Evolutionary conservation across 768 basidiomycete genomes (phyloP).

Genomic region (Pulveroboletus ravenelii): DNA sequence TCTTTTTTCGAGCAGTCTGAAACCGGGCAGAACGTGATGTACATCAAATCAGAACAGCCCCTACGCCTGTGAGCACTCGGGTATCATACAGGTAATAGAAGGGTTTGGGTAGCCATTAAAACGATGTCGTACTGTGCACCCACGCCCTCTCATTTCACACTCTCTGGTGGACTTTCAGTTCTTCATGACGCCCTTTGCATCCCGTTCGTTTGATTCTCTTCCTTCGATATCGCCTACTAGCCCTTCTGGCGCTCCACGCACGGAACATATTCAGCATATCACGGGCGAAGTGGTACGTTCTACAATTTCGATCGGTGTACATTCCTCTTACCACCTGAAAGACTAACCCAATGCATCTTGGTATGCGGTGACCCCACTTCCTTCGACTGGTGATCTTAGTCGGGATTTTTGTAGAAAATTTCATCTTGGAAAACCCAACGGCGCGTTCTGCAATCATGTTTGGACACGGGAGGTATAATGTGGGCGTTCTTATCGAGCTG

Average conservation of each 20-base stretch:
- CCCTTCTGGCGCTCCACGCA: not conserved
- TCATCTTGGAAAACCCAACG: constrained; percentile 13
- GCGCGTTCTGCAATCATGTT: constrained; percentile 18
- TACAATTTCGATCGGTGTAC: not conserved
- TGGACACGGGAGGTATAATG: constrained; percentile 18
- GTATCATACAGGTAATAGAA: not conserved
- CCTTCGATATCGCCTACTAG: not conserved
- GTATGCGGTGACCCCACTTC: constrained; percentile 2
- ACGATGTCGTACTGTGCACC: not conserved
- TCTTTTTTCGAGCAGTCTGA: not conserved
- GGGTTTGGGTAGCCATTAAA: not conserved
- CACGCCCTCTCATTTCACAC: not conserved
- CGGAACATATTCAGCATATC: constrained; percentile 9
- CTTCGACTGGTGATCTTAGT: not conserved
- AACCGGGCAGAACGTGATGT: not conserved
- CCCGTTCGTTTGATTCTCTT: not conserved
- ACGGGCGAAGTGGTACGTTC: constrained; percentile 17
- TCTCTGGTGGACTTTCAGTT: constrained; percentile 8
- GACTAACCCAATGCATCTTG: constrained; percentile 16
- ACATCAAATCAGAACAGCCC: not conserved
- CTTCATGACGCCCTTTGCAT: not conserved
- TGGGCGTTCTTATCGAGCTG: constrained; percentile 16
- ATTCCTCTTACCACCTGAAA: constrained; percentile 3
- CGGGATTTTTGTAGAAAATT: constrained; percentile 7
- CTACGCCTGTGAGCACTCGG: not conserved